Evolutionary conservation across 2,329 filamentous ascomycete genomes (phyloP).

Genomic region (Penicillium sp.): DNA sequence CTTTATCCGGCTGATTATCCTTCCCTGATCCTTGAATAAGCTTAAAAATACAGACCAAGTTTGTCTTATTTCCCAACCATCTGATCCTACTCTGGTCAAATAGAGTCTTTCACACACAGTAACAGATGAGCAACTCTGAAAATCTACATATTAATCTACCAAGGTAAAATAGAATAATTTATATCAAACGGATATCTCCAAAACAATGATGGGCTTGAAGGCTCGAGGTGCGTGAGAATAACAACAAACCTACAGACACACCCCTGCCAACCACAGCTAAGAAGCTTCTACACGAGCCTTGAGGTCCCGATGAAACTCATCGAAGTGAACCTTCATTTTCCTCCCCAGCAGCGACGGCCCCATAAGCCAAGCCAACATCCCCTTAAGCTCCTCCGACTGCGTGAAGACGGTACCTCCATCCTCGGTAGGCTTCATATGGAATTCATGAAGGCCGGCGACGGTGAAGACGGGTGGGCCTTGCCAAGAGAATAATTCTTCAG

Average conservation of each 20-base stretch:
- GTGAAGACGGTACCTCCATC: slow-evolving; percentile 24
- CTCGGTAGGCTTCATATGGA: slow-evolving; percentile 20
- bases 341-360: slow-evolving; percentile 20
- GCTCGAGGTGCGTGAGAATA: neutral
- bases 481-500: slow-evolving; percentile 24
- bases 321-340: slow-evolving; percentile 20
- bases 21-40: neutral
- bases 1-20: neutral
- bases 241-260: neutral
- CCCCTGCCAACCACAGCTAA: neutral
- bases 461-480: slow-evolving; percentile 27
- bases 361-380: slow-evolving; percentile 21
- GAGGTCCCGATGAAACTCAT: slow-evolving; percentile 21
- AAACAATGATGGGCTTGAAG: neutral
- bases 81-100: neutral
- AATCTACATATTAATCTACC: neutral
- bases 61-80: neutral
- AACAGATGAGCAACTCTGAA: neutral
- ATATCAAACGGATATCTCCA: neutral
- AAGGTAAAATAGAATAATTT: neutral
- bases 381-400: slow-evolving; percentile 21
- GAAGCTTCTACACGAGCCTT: slow-evolving; percentile 21
- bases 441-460: slow-evolving; percentile 23
- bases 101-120: neutral
- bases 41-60: neutral